A percentile compares a stretch with the other conserved stretches of the same genome.
These are phyloP conservation scores for Zalaria sp. DNA, from an alignment of 2,329 filamentous ascomycete species.

Conservation along the genomic window DNA sequence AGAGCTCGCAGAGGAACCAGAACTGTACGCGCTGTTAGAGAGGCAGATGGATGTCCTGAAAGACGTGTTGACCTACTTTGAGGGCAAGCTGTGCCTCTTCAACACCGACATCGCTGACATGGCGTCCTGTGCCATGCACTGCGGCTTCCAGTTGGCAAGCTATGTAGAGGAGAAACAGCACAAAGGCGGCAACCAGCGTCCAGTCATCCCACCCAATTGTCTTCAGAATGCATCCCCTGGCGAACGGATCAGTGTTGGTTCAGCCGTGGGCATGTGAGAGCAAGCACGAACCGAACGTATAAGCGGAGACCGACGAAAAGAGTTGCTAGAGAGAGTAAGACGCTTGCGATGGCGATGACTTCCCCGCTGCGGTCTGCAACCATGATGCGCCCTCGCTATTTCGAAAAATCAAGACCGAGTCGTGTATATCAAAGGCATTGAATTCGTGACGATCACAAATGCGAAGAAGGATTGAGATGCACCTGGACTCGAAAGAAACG, in stretches of 20 bases:
- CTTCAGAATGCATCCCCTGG: background rate
- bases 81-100: background rate
- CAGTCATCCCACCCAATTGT: background rate
- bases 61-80: background rate
- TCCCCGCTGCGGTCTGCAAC: background rate
- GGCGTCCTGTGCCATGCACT: background rate
- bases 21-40: conserved; percentile 14
- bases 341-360: background rate
- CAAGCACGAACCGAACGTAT: background rate
- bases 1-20: conserved; percentile 43
- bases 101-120: background rate
- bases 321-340: background rate
- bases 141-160: background rate
- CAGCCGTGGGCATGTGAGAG: too few species aligned
- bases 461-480: too few species aligned
- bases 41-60: background rate
- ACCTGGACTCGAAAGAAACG: too few species aligned
- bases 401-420: too few species aligned
- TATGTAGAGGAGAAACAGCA: background rate
- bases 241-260: too few species aligned
- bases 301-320: background rate
- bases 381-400: background rate
- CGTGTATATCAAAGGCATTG: too few species aligned
- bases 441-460: too few species aligned
- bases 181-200: background rate